A percentile compares a stretch with the other conserved stretches of the same genome.
Conservation (phyloP, 2,329 filamentous ascomycete genomes). For the Aspergillus brasiliensis region DNA sequence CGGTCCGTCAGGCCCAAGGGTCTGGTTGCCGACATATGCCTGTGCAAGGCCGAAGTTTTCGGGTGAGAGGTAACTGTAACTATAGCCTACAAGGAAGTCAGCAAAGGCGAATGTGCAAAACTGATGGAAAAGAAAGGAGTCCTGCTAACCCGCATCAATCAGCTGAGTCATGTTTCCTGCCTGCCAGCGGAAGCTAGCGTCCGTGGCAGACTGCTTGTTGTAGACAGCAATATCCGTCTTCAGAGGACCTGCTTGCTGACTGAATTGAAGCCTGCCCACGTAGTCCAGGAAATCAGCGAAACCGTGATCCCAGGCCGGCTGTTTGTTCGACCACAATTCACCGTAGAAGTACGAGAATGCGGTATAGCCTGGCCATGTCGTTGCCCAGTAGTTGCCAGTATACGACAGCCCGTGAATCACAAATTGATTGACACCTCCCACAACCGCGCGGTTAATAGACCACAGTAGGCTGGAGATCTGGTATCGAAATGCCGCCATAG, state of each 20-base stretch:
- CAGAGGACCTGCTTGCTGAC: conserved; percentile 36
- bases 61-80: too few relatives aligned
- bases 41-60: too few relatives aligned
- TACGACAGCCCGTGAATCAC: conserved; percentile 51
- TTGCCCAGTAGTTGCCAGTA: conserved; percentile 46
- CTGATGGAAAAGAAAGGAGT: too few relatives aligned
- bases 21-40: too few relatives aligned
- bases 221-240: conserved; percentile 49
- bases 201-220: conserved; percentile 26
- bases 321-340: conserved; percentile 29
- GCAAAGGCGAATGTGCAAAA: too few relatives aligned
- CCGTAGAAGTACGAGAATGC: conserved; percentile 48
- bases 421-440: conserved; percentile 47
- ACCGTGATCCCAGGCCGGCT: conserved; percentile 22
- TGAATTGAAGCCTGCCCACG: conserved; percentile 18
- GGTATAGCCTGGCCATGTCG: conserved; percentile 53
- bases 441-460: conserved; percentile 42
- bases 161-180: conserved; percentile 14
- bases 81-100: too few relatives aligned
- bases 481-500: conserved; percentile 25
- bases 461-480: conserved; percentile 35
- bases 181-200: conserved; percentile 13
- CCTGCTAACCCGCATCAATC: conserved; percentile 13
- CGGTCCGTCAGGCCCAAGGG: too few relatives aligned
- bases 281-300: conserved; percentile 21